Evolutionary conservation across 2,329 filamentous ascomycete genomes (phyloP), one percentile per base, ranked within the genome.

Genomic region (Chaetomium globosum): DNA sequence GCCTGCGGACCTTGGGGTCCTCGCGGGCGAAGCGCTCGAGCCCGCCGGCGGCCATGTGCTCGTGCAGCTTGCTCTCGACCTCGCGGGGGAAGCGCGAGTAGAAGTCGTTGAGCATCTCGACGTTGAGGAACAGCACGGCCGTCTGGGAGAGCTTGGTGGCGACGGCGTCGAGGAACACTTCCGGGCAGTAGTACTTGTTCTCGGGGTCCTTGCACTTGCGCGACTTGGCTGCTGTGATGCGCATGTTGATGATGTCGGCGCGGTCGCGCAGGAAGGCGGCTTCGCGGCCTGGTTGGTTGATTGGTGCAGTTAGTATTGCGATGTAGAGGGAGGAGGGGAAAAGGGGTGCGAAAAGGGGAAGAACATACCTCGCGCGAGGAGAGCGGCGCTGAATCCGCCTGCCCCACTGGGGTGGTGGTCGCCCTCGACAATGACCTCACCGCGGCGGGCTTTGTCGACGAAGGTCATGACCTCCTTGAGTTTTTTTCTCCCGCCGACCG

Each of bases 51-150:
- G 87, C 86, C 67, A 97, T 83, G 72, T 92, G 89, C 30, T 92
- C 87, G 54, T 94, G 92, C 12, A 99, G 88, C 39, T 93, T 87
- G 66, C 89, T 81, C 76, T 99, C 95, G 13, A 99, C 85, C 75
- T 97, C 93, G 48, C 95, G 87, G 0, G 95, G 95, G 78, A 99
- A 99, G 75, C 95, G 93, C 79, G 97, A 97, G 80, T 97, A 97
- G 76, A 98, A 99, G 74, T 99, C 96, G 1, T 91, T 94, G 21
- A 99, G 85, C 23, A 99, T 85, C 79, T 99, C 96, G 12, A 98
- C 95, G 74, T 99, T 97, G 33, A 99, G 85, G 82, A 99, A 99
- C 0, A 99, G 86, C 9, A 99, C 95, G 2, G 95, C 94, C 0
- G 95, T 99, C 1, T 92, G 90, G 3, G 94, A 96, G 57, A 99